Conservation (phyloP, 495 filamentous ascomycete genomes). For the Penicillium macrosclerotiorum region DNA sequence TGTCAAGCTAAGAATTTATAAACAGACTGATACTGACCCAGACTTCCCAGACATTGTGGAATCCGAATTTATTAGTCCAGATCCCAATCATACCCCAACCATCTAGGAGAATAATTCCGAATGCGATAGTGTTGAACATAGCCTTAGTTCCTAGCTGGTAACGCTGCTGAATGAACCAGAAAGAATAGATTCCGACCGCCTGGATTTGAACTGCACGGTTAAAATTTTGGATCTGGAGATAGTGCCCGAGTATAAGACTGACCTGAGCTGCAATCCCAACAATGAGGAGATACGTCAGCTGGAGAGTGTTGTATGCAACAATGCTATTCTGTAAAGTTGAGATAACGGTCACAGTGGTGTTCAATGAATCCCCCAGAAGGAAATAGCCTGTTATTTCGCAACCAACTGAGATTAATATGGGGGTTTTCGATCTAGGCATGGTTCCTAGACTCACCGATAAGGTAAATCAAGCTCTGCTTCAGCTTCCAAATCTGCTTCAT, state of each 20-base stretch:
- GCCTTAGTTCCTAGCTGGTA: conserved; percentile 55
- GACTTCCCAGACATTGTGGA: conserved; percentile 61
- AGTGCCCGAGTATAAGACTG: too few species aligned
- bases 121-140: conserved; percentile 60
- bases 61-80: conserved; percentile 61
- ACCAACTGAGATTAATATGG: background rate
- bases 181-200: conserved; percentile 59
- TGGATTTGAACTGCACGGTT: conserved; percentile 6
- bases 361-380: conserved; percentile 61
- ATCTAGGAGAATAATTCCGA: conserved; percentile 57
- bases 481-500: conserved; percentile 58
- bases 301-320: conserved; percentile 58
- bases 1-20: too few species aligned
- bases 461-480: conserved; percentile 62
- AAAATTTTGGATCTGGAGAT: too few species aligned
- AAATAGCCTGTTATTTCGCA: conserved; percentile 49
- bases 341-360: conserved; percentile 68
- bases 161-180: conserved; percentile 57
- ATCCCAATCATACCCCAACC: conserved; percentile 68
- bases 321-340: conserved; percentile 61
- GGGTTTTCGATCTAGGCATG: background rate
- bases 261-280: conserved; percentile 62
- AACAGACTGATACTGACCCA: conserved; percentile 43
- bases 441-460: conserved; percentile 49
- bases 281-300: conserved; percentile 60